These are phyloP conservation scores for Wickerhamiella sergipiensis DNA, from an alignment of 805 yeast species.

Conservation along the genomic window DNA sequence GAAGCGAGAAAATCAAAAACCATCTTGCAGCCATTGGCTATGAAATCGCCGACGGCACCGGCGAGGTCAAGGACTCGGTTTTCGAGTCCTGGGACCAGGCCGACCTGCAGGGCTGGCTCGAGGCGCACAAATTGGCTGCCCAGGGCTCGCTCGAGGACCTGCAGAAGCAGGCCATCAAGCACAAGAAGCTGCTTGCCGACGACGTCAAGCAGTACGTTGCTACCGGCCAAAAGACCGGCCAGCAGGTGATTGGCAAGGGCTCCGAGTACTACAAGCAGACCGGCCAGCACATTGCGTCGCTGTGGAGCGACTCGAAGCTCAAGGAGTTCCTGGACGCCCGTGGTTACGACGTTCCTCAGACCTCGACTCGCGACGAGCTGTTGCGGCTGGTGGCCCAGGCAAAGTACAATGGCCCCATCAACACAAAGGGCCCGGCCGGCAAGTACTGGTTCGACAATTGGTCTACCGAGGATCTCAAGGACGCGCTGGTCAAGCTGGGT, in stretches of 20 bases:
- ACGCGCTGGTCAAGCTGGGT: constrained; percentile 37
- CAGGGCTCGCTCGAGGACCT: constrained; percentile 14
- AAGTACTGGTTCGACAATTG: constrained; percentile 41
- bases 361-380: constrained; percentile 27
- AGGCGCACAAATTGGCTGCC: constrained; percentile 24
- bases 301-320: constrained; percentile 26
- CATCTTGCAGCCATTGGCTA: constrained; percentile 23
- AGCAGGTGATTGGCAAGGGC: constrained; percentile 1
- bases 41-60: constrained; percentile 25
- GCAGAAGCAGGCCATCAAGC: constrained; percentile 19
- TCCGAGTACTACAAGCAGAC: constrained; percentile 5
- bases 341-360: constrained; percentile 22
- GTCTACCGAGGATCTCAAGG: constrained; percentile 35
- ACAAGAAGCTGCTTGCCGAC: constrained; percentile 22
- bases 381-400: constrained; percentile 28
- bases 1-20: constrained; percentile 19
- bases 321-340: constrained; percentile 25
- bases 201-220: constrained; percentile 16
- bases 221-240: constrained; percentile 1
- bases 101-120: constrained; percentile 32
- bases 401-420: constrained; percentile 28
- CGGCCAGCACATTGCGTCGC: background rate
- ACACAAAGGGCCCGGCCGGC: constrained; percentile 33
- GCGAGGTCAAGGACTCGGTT: constrained; percentile 26
- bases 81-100: constrained; percentile 30